Base-by-base conservation (phyloP, 73 alveolate species). In the Urostyla sp. region DNA sequence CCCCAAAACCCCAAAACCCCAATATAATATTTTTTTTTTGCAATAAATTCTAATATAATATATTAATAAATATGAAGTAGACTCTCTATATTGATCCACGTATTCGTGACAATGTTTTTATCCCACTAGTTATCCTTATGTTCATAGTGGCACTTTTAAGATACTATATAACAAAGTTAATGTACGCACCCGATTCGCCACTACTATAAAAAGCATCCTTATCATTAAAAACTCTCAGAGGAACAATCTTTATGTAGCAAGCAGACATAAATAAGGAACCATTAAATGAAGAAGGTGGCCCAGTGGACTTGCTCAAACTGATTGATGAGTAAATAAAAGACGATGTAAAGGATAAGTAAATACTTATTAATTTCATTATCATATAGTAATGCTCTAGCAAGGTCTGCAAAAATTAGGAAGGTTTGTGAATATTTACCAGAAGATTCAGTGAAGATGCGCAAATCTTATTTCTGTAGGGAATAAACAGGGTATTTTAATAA, bases 391-490 rank as follows among this genome's bases (percentile, higher is more conserved):
- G 91, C 91, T 11, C 53, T 82, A 10, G 75, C 63, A 10, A 69
- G 91, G 44, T 54, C 82, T 43, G 34, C 80, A 6, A 72, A 57
- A 34, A 35, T 82, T 6, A 69, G 91, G 40, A 50, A 69, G 54
- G 61, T 38, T 7, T 50, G 81, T 24, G 73, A 85, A 38, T 87
- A 60, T 63, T 74, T 92, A 45, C 90, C 97, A 36, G 94, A 88
- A 63, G 80, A 90, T 69, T 92, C 97, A 0, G 83, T 92, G 58
- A 88, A 89, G 57, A 55, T 76, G 69, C 60, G 99, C 26, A 92
- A 95, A 88, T 90, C 99, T 23, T 95, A 88, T 63, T 95, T 92
- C 93, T 88, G 92, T 59, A 75, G 76, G 51, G 87, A 76, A 34
- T 90, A 88, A 18, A 89, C 60, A 23, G 98, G 97, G 28, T 94